Evolutionary conservation across 2,329 filamentous ascomycete genomes (phyloP).

Genomic region (Mycosphaerella arachidis): DNA sequence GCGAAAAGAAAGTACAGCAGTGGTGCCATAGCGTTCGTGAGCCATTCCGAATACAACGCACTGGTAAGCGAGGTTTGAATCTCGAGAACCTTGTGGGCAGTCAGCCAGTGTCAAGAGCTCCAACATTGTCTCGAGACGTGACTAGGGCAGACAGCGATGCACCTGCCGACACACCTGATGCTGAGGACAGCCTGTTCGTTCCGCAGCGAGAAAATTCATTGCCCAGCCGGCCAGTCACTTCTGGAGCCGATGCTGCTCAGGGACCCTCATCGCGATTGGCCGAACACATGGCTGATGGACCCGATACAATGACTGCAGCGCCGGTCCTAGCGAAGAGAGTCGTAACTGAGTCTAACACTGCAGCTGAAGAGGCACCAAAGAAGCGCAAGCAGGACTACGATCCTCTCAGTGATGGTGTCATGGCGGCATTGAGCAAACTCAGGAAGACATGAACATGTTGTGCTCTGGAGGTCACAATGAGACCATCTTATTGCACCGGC

Average conservation of each 20-base stretch:
- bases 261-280: constrained; percentile 34
- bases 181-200: background rate
- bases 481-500: no score
- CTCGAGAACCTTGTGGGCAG: constrained; percentile 30
- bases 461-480: no score
- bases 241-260: constrained; percentile 36
- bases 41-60: constrained; percentile 72
- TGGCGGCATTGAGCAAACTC: constrained; percentile 55
- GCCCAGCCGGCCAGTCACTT: constrained; percentile 19
- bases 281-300: constrained; percentile 11
- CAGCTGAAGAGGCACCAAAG: constrained; percentile 12
- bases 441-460: constrained; percentile 33
- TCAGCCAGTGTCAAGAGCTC: constrained; percentile 22
- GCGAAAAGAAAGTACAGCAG: constrained; percentile 84
- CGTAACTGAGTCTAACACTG: background rate
- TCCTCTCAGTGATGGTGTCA: constrained; percentile 54
- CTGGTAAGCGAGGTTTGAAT: constrained; percentile 52
- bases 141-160: constrained; percentile 21
- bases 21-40: constrained; percentile 81
- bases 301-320: constrained; percentile 29
- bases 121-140: constrained; percentile 26
- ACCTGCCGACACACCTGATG: background rate
- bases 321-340: constrained; percentile 12
- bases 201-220: background rate
- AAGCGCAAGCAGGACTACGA: constrained; percentile 40